A percentile compares a stretch with the other conserved stretches of the same genome.
Evolutionary conservation across 768 basidiomycete genomes (phyloP).

Genomic region (Kwoniella dendrophila): DNA sequence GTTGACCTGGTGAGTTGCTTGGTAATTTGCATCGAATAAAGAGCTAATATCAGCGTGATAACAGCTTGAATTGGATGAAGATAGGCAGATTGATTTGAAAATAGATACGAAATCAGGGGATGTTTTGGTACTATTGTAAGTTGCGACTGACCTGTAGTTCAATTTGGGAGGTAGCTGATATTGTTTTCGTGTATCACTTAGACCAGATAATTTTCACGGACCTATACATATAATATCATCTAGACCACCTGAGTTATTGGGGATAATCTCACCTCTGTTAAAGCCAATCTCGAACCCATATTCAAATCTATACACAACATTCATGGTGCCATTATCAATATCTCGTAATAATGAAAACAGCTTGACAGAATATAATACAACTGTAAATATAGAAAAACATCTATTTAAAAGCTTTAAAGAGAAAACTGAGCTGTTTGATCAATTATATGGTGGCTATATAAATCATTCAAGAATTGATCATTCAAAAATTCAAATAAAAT

Average conservation of each 20-base stretch:
- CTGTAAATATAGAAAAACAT: conserved; percentile 22
- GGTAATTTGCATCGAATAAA: background rate
- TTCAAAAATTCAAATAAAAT: conserved; percentile 35
- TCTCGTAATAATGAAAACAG: conserved; percentile 12
- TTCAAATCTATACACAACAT: conserved; percentile 38
- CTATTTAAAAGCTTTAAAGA: conserved; percentile 32
- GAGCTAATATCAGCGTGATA: too few relatives aligned
- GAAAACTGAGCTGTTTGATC: conserved; percentile 34
- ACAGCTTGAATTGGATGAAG: conserved; percentile 42
- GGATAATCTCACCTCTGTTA: conserved; percentile 30
- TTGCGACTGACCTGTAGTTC: background rate
- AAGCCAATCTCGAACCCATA: conserved; percentile 40
- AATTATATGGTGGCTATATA: conserved; percentile 31
- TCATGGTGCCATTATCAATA: conserved; percentile 28
- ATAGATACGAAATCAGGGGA: conserved; percentile 46
- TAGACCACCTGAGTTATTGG: conserved; percentile 29
- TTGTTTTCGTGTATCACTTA: conserved; percentile 4
- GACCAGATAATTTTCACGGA: conserved; percentile 41
- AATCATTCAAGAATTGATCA: conserved; percentile 33
- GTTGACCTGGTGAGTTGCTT: conserved; percentile 42
- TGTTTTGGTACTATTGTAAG: conserved; percentile 45
- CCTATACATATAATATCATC: conserved; percentile 37
- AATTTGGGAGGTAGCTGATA: background rate
- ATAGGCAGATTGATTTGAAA: conserved; percentile 44
- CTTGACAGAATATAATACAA: conserved; percentile 21